Percentiles rank a stretch among this genome's conserved stretches.
Evolutionary conservation across 768 basidiomycete genomes (phyloP).

Genomic region (Mycena indigotica): DNA sequence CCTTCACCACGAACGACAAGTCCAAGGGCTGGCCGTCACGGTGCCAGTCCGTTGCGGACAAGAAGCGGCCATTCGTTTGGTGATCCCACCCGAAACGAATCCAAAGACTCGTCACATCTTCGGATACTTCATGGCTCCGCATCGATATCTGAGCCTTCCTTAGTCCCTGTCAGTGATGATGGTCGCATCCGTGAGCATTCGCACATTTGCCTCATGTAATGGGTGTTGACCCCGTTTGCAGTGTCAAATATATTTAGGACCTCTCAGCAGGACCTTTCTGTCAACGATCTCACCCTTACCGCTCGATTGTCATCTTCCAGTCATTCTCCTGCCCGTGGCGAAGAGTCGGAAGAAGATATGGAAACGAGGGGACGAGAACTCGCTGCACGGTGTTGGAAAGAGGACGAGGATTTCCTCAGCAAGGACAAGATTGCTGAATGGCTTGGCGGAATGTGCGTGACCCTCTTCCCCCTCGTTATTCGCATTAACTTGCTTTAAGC

Average conservation of each 20-base stretch:
- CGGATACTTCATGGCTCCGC: constrained; percentile 73
- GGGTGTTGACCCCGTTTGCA: constrained; percentile 13
- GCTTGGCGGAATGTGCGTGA: constrained; percentile 84
- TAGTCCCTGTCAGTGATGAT: constrained; percentile 59
- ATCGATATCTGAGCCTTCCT: constrained; percentile 82
- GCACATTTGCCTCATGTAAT: constrained; percentile 18
- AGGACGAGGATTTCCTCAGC: constrained; percentile 80
- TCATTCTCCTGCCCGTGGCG: constrained; percentile 42
- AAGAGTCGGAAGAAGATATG: constrained; percentile 55
- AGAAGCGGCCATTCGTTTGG: constrained; percentile 39
- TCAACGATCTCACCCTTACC: constrained; percentile 49
- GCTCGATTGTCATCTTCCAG: constrained; percentile 50
- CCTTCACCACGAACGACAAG: constrained; percentile 35
- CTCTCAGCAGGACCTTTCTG: constrained; percentile 40
- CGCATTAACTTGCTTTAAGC: constrained; percentile 41
- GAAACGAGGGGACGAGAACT: constrained; percentile 69
- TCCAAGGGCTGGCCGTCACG: constrained; percentile 39
- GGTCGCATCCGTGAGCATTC: constrained; percentile 46
- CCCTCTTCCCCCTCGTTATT: constrained; percentile 1
- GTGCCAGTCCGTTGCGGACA: constrained; percentile 47
- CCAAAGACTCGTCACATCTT: constrained; percentile 44
- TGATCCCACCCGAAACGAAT: constrained; percentile 25
- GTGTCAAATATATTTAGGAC: constrained; percentile 30
- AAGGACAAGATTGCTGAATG: constrained; percentile 96
- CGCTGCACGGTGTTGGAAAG: constrained; percentile 79